Conservation (phyloP, 495 filamentous ascomycete genomes). For the Lineolata rhizophorae region DNA sequence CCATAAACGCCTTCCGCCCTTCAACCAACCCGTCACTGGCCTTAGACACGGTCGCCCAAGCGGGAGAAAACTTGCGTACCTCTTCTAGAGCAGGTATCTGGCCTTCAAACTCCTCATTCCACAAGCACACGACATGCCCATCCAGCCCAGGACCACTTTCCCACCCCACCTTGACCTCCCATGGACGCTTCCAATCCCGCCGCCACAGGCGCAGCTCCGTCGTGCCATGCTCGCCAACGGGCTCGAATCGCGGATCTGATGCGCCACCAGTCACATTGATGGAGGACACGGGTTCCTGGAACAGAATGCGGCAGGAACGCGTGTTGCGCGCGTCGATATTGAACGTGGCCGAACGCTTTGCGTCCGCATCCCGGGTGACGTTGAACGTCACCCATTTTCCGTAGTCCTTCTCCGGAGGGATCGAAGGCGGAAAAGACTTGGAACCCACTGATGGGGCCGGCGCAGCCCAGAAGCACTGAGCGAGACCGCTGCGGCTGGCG, state of each 20-base stretch:
- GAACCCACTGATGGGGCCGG: constrained; percentile 31
- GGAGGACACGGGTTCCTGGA: constrained; percentile 35
- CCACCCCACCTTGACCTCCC: constrained; percentile 62
- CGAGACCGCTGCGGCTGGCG: constrained; percentile 22
- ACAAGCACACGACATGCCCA: constrained; percentile 58
- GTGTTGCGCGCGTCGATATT: constrained; percentile 41
- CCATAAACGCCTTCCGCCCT: constrained; percentile 35
- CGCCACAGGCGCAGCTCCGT: constrained; percentile 47
- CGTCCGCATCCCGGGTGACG: constrained; percentile 22
- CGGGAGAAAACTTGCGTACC: constrained; percentile 46
- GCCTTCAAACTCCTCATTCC: constrained; percentile 67
- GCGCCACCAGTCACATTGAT: constrained; percentile 37
- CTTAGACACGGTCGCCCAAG: constrained; percentile 61
- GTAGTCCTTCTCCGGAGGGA: constrained; percentile 25
- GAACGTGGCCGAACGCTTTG: constrained; percentile 27
- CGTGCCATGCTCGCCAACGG: constrained; percentile 27
- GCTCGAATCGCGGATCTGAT: constrained; percentile 30
- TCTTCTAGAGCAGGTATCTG: constrained; percentile 77
- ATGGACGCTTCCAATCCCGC: constrained; percentile 48
- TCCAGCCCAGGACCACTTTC: constrained; percentile 27
- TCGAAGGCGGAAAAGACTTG: constrained; percentile 14
- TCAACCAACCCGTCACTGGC: constrained; percentile 61
- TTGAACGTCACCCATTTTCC: constrained; percentile 40
- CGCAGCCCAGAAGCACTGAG: constrained; percentile 49
- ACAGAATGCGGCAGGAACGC: constrained; percentile 44